Percentiles rank a stretch among this genome's conserved stretches.
phyloP scores from a whole-genome alignment of 768 basidiomycete species.

The Auricularia heimuer region DNA sequence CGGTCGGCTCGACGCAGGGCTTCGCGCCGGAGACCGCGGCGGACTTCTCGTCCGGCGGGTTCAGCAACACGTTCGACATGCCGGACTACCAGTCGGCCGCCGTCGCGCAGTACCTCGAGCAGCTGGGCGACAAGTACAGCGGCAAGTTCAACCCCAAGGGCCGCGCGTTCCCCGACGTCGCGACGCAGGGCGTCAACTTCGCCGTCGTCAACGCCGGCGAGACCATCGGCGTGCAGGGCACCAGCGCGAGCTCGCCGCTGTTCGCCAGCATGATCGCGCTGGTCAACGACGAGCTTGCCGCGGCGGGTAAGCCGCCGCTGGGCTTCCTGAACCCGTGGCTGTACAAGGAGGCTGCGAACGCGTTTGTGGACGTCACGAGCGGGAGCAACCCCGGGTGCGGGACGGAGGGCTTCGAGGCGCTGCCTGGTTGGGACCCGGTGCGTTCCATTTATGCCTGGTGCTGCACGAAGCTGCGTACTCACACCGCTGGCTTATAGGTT shows the following conservation, averaged over 20 bases:
- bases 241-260: constrained; percentile 15
- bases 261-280: constrained; percentile 26
- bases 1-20: constrained; percentile 12
- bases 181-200: constrained; percentile 3
- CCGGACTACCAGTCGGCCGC: constrained; percentile 6
- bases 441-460: neutral
- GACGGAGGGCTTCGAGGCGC: constrained; percentile 12
- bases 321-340: constrained; percentile 31
- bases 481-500: neutral
- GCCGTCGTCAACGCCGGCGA: constrained; percentile 1
- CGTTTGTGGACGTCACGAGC: constrained; percentile 13
- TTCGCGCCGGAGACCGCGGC: constrained; percentile 11
- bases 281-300: constrained; percentile 24
- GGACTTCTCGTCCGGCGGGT: constrained; percentile 13
- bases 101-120: constrained; percentile 15
- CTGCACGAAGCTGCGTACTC: neutral
- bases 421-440: constrained; percentile 14
- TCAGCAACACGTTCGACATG: constrained; percentile 10
- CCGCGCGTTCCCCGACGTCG: constrained; percentile 6
- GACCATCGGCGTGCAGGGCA: constrained; percentile 7
- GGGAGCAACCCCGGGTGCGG: constrained; percentile 15
- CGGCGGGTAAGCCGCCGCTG: constrained; percentile 19
- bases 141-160: constrained; percentile 17
- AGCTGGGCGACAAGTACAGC: constrained; percentile 13
- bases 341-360: constrained; percentile 13